Conservation (phyloP, 345 rosid genomes). For the Psidium friedrichsthalianum region DNA sequence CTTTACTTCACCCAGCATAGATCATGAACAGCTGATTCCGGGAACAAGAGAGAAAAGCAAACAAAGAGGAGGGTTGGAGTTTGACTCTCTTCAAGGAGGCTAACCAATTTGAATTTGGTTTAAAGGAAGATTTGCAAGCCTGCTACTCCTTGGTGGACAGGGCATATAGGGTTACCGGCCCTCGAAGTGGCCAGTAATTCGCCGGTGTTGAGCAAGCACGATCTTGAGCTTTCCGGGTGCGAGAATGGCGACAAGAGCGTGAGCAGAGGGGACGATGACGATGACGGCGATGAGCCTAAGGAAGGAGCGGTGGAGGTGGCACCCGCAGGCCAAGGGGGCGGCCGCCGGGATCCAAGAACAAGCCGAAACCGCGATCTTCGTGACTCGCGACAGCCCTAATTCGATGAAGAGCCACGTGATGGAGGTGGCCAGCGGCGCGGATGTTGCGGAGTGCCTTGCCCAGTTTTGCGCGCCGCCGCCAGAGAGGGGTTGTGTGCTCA, state of each 20-base stretch:
- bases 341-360: constrained; percentile 90
- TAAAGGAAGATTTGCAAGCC: background rate
- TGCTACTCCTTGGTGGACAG: background rate
- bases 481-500: constrained; percentile 74
- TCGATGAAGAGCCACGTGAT: constrained; percentile 86
- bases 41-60: background rate
- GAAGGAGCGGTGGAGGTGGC: constrained; percentile 11
- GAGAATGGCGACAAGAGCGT: constrained; percentile 22
- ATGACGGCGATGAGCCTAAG: constrained; percentile 2
- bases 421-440: constrained; percentile 74
- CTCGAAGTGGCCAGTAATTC: background rate
- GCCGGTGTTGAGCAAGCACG: background rate
- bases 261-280: constrained; percentile 34
- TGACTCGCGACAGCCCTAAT: constrained; percentile 91
- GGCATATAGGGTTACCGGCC: background rate
- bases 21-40: background rate
- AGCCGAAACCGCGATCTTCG: constrained; percentile 64
- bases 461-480: constrained; percentile 74
- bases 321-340: constrained; percentile 71
- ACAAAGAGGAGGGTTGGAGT: background rate
- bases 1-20: background rate
- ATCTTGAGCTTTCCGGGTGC: background rate
- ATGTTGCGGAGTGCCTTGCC: constrained; percentile 68
- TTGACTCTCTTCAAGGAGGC: background rate
- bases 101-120: background rate